These are phyloP conservation scores for Lecanosticta acicola DNA, from an alignment of 2,329 filamentous ascomycete genomes.

Conservation along the genomic window DNA sequence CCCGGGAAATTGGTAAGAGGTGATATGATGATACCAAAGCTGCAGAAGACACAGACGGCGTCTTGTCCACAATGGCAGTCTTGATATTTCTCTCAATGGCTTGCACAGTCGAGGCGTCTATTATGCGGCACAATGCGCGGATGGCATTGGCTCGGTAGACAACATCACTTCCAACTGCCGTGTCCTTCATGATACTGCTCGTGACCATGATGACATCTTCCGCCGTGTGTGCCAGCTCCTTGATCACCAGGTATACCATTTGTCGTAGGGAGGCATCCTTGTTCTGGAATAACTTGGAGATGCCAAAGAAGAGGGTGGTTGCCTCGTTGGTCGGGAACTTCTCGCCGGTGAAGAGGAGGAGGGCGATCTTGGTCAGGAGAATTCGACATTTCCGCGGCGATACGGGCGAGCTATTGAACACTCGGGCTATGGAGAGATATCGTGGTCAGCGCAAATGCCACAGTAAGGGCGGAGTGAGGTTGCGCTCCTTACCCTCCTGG, in stretches of 20 bases:
- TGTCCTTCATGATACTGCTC: conserved; percentile 99
- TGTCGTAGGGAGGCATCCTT: conserved; percentile 96
- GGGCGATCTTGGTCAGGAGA: conserved; percentile 91
- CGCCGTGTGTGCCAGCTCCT: conserved; percentile 90
- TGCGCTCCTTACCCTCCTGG: conserved; percentile 73
- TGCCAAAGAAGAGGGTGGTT: conserved; percentile 96
- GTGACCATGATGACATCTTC: conserved; percentile 99
- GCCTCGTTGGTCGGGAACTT: conserved; percentile 96
- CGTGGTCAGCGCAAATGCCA: conserved; percentile 12
- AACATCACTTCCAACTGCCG: conserved; percentile 86
- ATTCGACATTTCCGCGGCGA: conserved; percentile 96
- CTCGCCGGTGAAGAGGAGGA: conserved; percentile 94
- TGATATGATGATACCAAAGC: conserved; percentile 96
- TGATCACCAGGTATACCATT: conserved; percentile 98
- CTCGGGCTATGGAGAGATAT: conserved; percentile 59
- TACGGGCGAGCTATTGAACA: conserved; percentile 97
- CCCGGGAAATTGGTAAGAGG: conserved; percentile 88
- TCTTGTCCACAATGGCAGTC: conserved; percentile 98
- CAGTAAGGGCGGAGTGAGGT: conserved; percentile 2
- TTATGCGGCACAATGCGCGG: conserved; percentile 89
- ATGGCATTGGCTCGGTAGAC: conserved; percentile 95
- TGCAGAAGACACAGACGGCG: conserved; percentile 91
- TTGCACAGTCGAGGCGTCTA: conserved; percentile 92
- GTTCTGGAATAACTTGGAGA: conserved; percentile 99
- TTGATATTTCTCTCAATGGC: conserved; percentile 98